phyloP scores from a whole-genome alignment of 2,329 filamentous ascomycete genomes.

The Trichophyton equinum region DNA sequence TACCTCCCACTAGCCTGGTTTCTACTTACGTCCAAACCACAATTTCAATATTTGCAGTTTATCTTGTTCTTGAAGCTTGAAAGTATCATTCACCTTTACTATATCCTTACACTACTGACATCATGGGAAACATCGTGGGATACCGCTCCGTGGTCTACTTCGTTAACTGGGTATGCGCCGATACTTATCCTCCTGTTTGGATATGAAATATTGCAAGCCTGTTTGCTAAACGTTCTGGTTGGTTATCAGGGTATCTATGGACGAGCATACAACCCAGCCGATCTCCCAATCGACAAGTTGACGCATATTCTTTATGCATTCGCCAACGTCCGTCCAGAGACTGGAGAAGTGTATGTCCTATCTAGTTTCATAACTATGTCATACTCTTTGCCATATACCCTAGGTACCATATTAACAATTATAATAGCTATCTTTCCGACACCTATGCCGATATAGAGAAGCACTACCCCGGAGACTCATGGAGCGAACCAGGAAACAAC shows the following conservation, averaged over 20 bases:
- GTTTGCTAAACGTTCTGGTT: background rate
- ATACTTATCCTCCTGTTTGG: background rate
- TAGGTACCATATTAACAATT: background rate
- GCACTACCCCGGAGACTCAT: conserved; percentile 54
- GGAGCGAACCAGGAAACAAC: conserved; percentile 57
- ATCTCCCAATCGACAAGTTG: conserved; percentile 65
- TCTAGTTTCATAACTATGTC: background rate
- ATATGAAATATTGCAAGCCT: background rate
- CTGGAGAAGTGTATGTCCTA: conserved; percentile 57
- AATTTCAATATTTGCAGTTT: background rate
- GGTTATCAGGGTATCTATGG: conserved; percentile 59
- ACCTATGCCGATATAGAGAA: conserved; percentile 56
- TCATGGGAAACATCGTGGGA: conserved; percentile 4
- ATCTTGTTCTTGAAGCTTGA: background rate
- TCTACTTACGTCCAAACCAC: background rate
- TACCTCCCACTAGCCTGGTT: background rate
- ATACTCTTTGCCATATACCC: background rate
- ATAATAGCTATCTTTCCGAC: conserved; percentile 45
- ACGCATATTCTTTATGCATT: conserved; percentile 85
- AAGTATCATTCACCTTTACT: background rate
- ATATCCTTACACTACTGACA: background rate
- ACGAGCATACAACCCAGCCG: conserved; percentile 67
- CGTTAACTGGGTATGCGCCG: conserved; percentile 32
- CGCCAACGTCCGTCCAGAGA: conserved; percentile 67
- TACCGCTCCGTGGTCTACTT: conserved; percentile 30